A percentile compares a stretch with the other conserved stretches of the same genome.
These are phyloP conservation scores for Prototheca cutis DNA, from an alignment of 163 green algal species.

Conservation along the genomic window DNA sequence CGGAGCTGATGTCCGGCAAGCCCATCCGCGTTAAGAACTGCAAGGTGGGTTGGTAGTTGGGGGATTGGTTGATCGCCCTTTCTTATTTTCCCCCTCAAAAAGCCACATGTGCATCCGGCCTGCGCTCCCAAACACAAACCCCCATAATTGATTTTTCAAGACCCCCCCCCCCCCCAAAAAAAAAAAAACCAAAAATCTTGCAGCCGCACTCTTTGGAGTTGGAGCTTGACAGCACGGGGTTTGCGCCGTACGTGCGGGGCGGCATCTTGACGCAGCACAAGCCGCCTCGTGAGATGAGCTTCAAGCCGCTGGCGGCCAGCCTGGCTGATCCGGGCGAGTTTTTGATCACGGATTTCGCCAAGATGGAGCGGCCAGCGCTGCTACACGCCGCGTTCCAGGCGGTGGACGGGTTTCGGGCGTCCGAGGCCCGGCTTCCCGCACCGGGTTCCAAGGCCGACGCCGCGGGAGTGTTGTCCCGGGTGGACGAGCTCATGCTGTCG, in stretches of 20 bases:
- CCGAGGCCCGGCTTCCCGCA: slow-evolving; percentile 41
- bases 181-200: no score
- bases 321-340: slow-evolving; percentile 87
- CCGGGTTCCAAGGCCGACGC: slow-evolving; percentile 59
- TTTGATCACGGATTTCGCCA: slow-evolving; percentile 89
- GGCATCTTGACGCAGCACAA: slow-evolving; percentile 92
- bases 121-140: no score
- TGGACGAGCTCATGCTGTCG: slow-evolving; percentile 14
- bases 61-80: no score
- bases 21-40: slow-evolving; percentile 74
- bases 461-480: slow-evolving; percentile 47
- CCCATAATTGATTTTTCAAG: background rate
- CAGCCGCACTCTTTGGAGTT: slow-evolving; percentile 85
- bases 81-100: no score
- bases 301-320: slow-evolving; percentile 58
- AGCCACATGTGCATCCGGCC: no score
- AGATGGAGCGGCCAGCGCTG: slow-evolving; percentile 69
- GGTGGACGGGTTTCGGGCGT: slow-evolving; percentile 52
- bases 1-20: slow-evolving; percentile 70
- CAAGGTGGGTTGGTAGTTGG: slow-evolving; percentile 56
- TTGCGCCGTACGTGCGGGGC: slow-evolving; percentile 42
- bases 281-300: slow-evolving; percentile 64
- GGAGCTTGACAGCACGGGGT: slow-evolving; percentile 74
- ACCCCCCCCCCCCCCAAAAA: no score
- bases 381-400: slow-evolving; percentile 89